These are phyloP conservation scores for Boechera divaricarpa DNA, from an alignment of 345 rosid genomes.

Conservation along the genomic window DNA sequence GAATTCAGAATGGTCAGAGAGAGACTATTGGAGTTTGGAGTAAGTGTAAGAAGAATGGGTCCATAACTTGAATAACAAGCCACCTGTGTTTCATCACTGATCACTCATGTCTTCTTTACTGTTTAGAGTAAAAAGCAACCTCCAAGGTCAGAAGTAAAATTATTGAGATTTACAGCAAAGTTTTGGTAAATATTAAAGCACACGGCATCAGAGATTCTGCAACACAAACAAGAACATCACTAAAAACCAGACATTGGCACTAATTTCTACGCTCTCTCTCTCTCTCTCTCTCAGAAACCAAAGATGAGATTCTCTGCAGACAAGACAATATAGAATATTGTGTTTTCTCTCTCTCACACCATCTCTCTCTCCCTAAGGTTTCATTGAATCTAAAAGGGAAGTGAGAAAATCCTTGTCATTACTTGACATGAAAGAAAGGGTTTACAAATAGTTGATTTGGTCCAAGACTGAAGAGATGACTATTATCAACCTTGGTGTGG, in stretches of 20 bases:
- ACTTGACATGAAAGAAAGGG: conserved; percentile 38
- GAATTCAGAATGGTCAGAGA: conserved; percentile 16
- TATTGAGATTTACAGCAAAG: conserved; percentile 13
- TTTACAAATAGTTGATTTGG: conserved; percentile 29
- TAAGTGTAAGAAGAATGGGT: conserved; percentile 33
- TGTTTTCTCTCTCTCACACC: neutral
- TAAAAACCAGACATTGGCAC: conserved; percentile 29
- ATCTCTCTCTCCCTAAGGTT: neutral
- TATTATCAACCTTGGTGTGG: conserved; percentile 46
- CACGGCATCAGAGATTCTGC: conserved; percentile 46
- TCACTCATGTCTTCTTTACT: conserved; percentile 17
- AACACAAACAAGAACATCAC: conserved; percentile 27
- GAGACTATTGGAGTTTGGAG: conserved; percentile 24
- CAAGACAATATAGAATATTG: conserved; percentile 22
- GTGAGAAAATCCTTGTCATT: conserved; percentile 7
- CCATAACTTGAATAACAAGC: conserved; percentile 42
- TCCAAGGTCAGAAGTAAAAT: conserved; percentile 26
- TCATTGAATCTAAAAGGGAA: conserved; percentile 17
- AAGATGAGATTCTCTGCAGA: conserved; percentile 36
- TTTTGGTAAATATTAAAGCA: conserved; percentile 33
- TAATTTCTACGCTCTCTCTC: conserved; percentile 14
- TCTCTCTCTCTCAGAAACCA: neutral
- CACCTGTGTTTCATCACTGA: conserved; percentile 36
- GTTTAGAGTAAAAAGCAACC: conserved; percentile 43
- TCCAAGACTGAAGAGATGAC: neutral